Base-by-base conservation (phyloP, 805 yeast species). In the Starmerella stellata region DNA sequence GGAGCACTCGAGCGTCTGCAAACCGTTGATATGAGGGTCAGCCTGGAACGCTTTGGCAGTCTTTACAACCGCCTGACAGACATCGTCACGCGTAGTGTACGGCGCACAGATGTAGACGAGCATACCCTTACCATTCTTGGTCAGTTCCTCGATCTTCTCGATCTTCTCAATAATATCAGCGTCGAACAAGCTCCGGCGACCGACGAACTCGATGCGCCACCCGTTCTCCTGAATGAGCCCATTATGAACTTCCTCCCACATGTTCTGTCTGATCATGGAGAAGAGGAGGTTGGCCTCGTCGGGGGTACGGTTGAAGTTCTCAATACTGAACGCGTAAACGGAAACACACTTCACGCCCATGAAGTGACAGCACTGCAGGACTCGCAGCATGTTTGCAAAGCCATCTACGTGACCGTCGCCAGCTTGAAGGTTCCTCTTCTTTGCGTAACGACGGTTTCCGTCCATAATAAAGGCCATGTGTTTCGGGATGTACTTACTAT, bases 381-480 rank as follows among this genome's bases (percentile, higher is more conserved):
- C 61, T 13, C 49, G 45, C 17, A 82, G 70, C 74, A 82, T 70
- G 37, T 79, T 67, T 41, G 76, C 78, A 53, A 78, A 82, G 2
- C 95, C 95, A 4, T 80, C 75, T 49, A 69, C 74, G 55, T 90
- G 98, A n/a, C 96, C 96, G 48, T 80, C 93, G 44, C 74, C 75
- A 25, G 78, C 59, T 46, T 78, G 81, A 29, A 85, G 65, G 37
- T 74, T 68, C 38, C 68, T 65, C 39, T 64, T 63, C 43, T 70
- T 70, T 2, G 96, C 96, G 58, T 64, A 90, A 38, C 96, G 67
- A 46, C 98, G 68, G 60, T 90, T 90, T 7, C 98, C 98, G 58
- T 90, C 98, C 96, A 90, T 90, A 39, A 92, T 79, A 52, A 90
- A 74, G 0, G 93, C 98, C 31, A 90, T 68, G 59, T 90, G 98